These are phyloP conservation scores for Scytalidium lignicola DNA, from an alignment of 2,329 filamentous ascomycete species.

Conservation along the genomic window DNA sequence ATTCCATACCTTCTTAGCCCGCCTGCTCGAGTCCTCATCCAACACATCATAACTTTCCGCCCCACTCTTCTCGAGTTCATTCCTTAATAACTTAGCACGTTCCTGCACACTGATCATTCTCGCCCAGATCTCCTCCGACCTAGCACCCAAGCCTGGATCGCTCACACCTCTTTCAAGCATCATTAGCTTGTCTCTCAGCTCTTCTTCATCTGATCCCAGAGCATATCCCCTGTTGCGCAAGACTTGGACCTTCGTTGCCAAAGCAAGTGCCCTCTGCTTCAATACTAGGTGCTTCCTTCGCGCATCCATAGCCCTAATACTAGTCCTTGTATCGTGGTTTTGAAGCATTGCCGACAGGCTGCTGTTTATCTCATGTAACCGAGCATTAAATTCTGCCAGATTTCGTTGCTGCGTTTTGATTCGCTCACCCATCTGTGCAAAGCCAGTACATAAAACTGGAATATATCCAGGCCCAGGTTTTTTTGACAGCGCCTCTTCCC, in stretches of 20 bases:
- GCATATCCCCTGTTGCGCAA: constrained; percentile 77
- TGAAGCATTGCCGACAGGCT: constrained; percentile 67
- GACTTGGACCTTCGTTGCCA: constrained; percentile 77
- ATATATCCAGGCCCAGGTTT: constrained; percentile 74
- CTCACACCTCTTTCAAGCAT: constrained; percentile 64
- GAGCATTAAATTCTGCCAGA: constrained; percentile 63
- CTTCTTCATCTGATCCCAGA: constrained; percentile 73
- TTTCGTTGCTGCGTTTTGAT: constrained; percentile 67
- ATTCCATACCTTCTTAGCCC: constrained; percentile 66
- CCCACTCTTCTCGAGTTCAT: constrained; percentile 66
- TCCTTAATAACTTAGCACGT: constrained; percentile 65
- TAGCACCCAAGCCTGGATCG: constrained; percentile 68
- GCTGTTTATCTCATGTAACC: constrained; percentile 75
- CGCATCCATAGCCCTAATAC: constrained; percentile 67
- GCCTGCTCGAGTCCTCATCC: constrained; percentile 64
- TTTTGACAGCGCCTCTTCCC: constrained; percentile 77
- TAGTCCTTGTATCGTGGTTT: constrained; percentile 71
- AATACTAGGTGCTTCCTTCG: constrained; percentile 68
- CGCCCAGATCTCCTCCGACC: constrained; percentile 83
- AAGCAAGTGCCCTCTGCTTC: constrained; percentile 65
- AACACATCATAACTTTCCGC: constrained; percentile 51
- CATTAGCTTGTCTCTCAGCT: constrained; percentile 66
- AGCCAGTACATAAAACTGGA: constrained; percentile 71
- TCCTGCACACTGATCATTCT: constrained; percentile 70
- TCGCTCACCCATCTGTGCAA: constrained; percentile 64